These are phyloP conservation scores for Mimosa bimucronata DNA, from an alignment of 306 rosid genomes.

Conservation along the genomic window DNA sequence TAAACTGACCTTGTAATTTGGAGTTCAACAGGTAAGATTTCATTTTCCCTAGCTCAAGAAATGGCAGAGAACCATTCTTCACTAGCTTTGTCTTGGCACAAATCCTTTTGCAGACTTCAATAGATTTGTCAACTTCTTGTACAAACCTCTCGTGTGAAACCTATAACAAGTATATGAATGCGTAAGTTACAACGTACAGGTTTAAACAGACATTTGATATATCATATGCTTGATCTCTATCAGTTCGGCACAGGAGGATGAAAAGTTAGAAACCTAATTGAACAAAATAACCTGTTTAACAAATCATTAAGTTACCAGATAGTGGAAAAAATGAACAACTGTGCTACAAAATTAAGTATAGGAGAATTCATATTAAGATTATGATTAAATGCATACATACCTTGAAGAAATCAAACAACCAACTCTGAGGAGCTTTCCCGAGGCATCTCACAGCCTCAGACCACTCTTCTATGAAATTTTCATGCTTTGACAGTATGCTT, in stretches of 20 bases:
- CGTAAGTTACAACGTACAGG: background rate
- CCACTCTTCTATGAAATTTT: conserved; percentile 64
- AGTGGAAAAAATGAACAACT: background rate
- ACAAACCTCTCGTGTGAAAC: conserved; percentile 61
- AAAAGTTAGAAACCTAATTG: conserved; percentile 12
- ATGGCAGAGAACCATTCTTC: conserved; percentile 64
- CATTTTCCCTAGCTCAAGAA: conserved; percentile 74
- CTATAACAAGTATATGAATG: conserved; percentile 48
- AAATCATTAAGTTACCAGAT: background rate
- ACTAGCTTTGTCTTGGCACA: conserved; percentile 71
- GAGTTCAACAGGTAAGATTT: conserved; percentile 67
- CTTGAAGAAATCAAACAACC: conserved; percentile 78
- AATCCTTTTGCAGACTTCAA: conserved; percentile 64
- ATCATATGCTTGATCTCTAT: conserved; percentile 17
- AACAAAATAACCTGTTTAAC: conserved; percentile 17
- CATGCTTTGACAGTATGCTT: conserved; percentile 31
- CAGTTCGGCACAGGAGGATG: conserved; percentile 1
- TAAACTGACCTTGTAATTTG: conserved; percentile 56
- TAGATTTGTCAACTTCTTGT: conserved; percentile 41
- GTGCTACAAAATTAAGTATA: background rate
- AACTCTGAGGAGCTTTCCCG: conserved; percentile 71
- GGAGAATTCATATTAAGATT: conserved; percentile 10
- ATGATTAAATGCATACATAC: conserved; percentile 44
- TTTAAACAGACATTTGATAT: conserved; percentile 27
- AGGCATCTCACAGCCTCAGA: conserved; percentile 76